Conservation (phyloP, 129 eudicot genomes). For the Lactuca sativa region DNA sequence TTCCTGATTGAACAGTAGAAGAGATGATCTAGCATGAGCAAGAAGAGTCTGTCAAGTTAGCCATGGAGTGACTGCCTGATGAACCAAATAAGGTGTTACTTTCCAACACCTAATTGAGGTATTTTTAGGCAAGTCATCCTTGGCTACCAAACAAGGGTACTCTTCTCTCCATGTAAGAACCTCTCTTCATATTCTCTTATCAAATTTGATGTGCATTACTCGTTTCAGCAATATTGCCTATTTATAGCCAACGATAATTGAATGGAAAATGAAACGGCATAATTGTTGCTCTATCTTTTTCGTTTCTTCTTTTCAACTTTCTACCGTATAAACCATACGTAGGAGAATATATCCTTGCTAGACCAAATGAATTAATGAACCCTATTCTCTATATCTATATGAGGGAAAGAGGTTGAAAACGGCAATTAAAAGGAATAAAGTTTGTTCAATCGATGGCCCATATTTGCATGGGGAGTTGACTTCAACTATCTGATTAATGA, state of each 20-base stretch:
- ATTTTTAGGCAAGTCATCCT: slow-evolving; percentile 26
- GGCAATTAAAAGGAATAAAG: background rate
- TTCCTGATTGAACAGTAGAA: background rate
- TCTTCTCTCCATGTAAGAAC: slow-evolving; percentile 32
- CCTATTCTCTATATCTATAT: slow-evolving; percentile 16
- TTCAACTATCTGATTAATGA: slow-evolving; percentile 5
- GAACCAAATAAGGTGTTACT: slow-evolving; percentile 15
- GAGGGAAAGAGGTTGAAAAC: background rate
- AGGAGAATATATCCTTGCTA: slow-evolving; percentile 6
- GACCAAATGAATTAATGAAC: slow-evolving; percentile 22
- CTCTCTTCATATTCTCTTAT: background rate
- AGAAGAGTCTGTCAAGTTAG: slow-evolving; percentile 26
- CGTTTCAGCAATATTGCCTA: background rate
- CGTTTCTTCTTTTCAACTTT: slow-evolving; percentile 9
- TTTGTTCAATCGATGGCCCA: background rate
- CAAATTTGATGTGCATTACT: slow-evolving; percentile 14
- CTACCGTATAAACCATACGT: background rate
- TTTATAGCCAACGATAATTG: slow-evolving; percentile 10
- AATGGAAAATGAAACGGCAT: background rate
- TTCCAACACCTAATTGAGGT: slow-evolving; percentile 13
- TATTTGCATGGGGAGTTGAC: slow-evolving; percentile 19
- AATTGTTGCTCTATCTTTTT: background rate
- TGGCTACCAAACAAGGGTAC: slow-evolving; percentile 28
- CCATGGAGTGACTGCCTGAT: slow-evolving; percentile 21
- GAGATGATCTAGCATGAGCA: slow-evolving; percentile 27